These are phyloP conservation scores for Rhizopogon salebrosus DNA, from an alignment of 768 basidiomycete genomes.

Conservation along the genomic window DNA sequence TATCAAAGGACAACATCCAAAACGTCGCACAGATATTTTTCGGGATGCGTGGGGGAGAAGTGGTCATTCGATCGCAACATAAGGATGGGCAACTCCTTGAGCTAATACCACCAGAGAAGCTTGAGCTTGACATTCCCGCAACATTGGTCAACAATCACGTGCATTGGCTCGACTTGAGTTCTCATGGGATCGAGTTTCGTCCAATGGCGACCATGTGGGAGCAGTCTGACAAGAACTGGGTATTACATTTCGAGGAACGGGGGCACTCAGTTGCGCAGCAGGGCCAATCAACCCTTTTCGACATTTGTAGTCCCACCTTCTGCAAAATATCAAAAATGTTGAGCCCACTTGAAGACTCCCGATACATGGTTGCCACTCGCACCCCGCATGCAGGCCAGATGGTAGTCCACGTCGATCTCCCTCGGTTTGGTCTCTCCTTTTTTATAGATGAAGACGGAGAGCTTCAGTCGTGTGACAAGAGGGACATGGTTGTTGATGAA, in stretches of 20 bases:
- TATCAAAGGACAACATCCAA: not conserved
- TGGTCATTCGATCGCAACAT: not conserved
- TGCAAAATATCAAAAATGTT: conserved; percentile 12
- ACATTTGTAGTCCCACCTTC: conserved; percentile 14
- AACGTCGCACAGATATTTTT: not conserved
- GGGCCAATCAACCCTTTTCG: conserved; percentile 7
- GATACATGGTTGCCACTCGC: conserved; percentile 12
- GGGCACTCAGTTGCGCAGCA: not conserved
- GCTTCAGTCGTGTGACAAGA: conserved; percentile 34
- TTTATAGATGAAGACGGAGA: conserved; percentile 19
- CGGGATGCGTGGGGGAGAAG: not conserved
- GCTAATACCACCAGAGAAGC: conserved; percentile 10
- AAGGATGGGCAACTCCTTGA: conserved; percentile 4
- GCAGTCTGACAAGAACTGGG: conserved; percentile 13
- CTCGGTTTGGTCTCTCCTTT: conserved; percentile 33
- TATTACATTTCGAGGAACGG: not conserved
- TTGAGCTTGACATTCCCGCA: conserved; percentile 14
- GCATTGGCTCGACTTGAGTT: conserved; percentile 18
- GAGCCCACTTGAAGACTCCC: conserved; percentile 8
- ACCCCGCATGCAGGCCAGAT: not conserved
- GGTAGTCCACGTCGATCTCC: conserved; percentile 25
- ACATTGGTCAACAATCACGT: conserved; percentile 12
- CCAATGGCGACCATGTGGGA: conserved; percentile 11
- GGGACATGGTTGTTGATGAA: conserved; percentile 31
- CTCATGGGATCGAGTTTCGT: conserved; percentile 14